Percentiles rank a stretch among this genome's conserved stretches.
phyloP scores from a whole-genome alignment of 495 filamentous ascomycete genomes.

The Peziza echinospora region DNA sequence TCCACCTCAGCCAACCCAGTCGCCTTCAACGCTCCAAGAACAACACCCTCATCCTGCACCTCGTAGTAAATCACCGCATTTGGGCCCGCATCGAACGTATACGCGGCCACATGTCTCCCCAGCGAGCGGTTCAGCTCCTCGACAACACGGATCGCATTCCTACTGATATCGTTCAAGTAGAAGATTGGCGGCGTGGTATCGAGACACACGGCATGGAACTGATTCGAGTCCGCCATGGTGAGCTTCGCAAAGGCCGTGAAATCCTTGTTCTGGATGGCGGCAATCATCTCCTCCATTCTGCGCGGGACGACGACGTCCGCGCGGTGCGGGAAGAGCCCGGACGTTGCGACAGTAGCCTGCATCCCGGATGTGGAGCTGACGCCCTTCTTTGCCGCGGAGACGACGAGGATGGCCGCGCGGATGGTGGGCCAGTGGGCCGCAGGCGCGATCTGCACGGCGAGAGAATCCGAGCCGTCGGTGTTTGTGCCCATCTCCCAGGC shows the following conservation, averaged over 20 bases:
- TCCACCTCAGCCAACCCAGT: slow-evolving; percentile 21
- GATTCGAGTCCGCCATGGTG: slow-evolving; percentile 90
- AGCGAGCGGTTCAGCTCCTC: slow-evolving; percentile 63
- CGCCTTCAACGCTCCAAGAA: slow-evolving; percentile 48
- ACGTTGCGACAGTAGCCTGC: slow-evolving; percentile 85
- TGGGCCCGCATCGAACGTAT: slow-evolving; percentile 94
- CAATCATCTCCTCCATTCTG: slow-evolving; percentile 71
- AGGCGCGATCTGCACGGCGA: slow-evolving; percentile 68
- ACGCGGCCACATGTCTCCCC: slow-evolving; percentile 60
- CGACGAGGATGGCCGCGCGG: slow-evolving; percentile 76
- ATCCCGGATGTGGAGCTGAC: slow-evolving; percentile 80
- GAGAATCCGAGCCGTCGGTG: slow-evolving; percentile 45
- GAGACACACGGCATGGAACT: slow-evolving; percentile 82
- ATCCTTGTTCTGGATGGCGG: slow-evolving; percentile 51
- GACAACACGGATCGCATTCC: slow-evolving; percentile 66
- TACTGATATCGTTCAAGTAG: slow-evolving; percentile 84
- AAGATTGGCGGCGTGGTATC: slow-evolving; percentile 95
- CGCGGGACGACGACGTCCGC: slow-evolving; percentile 52
- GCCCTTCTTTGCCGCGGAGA: slow-evolving; percentile 80
- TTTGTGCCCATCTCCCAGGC: slow-evolving; percentile 63
- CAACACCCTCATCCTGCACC: slow-evolving; percentile 45
- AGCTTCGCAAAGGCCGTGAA: slow-evolving; percentile 74
- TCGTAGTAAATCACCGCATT: slow-evolving; percentile 92
- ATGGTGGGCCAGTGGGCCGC: slow-evolving; percentile 84
- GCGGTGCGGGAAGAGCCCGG: slow-evolving; percentile 54